Evolutionary conservation across 2,329 filamentous ascomycete species (phyloP).

Genomic region (Clathrospora elynae): DNA sequence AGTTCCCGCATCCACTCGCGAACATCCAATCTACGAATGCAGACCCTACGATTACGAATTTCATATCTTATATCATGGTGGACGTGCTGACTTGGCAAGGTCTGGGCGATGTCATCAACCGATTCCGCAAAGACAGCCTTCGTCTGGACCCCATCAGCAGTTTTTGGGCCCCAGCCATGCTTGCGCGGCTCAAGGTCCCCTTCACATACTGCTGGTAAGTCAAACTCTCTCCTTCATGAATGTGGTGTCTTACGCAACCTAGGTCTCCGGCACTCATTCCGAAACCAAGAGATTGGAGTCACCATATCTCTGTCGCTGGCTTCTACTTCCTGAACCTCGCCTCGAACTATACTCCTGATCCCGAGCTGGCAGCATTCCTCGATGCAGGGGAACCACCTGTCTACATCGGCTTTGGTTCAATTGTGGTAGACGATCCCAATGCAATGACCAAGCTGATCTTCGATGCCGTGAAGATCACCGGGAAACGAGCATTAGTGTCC

Average conservation of each 20-base stretch:
- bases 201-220: conserved; percentile 85
- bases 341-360: conserved; percentile 47
- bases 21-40: conserved; percentile 79
- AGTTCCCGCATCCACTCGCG: conserved; percentile 84
- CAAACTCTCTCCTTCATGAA: neutral
- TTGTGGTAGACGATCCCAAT: conserved; percentile 51
- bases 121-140: conserved; percentile 75
- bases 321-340: conserved; percentile 51
- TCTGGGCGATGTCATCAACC: conserved; percentile 87
- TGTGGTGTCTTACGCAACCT: neutral
- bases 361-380: conserved; percentile 49
- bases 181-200: conserved; percentile 75
- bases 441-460: conserved; percentile 51
- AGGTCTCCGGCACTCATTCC: conserved; percentile 52
- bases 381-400: conserved; percentile 49
- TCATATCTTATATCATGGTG: conserved; percentile 80
- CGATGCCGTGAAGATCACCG: conserved; percentile 57
- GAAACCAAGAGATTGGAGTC: conserved; percentile 54
- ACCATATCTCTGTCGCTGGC: conserved; percentile 49
- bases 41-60: conserved; percentile 78
- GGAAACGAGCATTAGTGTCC: conserved; percentile 78
- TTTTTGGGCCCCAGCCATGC: conserved; percentile 80
- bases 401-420: conserved; percentile 51
- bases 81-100: conserved; percentile 96
- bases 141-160: conserved; percentile 78